Evolutionary conservation across 352 stramenopile genomes (phyloP).

Genomic region (Globisporangium radiosum): DNA sequence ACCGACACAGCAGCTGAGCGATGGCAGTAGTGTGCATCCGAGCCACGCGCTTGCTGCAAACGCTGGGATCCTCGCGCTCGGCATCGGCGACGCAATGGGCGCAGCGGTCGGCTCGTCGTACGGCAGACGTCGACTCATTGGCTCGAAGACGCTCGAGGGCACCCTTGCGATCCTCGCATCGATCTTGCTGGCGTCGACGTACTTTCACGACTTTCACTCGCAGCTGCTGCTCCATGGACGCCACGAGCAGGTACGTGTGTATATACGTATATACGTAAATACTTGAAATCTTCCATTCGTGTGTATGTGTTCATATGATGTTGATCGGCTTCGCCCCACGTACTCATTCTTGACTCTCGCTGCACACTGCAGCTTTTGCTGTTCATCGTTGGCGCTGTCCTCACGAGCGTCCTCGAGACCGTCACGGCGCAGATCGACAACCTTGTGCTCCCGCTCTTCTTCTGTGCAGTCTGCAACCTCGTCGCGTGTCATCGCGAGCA

Average conservation of each 20-base stretch:
- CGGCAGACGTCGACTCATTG: constrained; percentile 44
- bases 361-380: constrained; percentile 17
- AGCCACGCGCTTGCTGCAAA: constrained; percentile 33
- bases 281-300: background rate
- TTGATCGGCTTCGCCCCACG: background rate
- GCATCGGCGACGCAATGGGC: constrained; percentile 74
- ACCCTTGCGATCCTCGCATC: constrained; percentile 53
- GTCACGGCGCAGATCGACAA: constrained; percentile 81
- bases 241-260: constrained; percentile 26
- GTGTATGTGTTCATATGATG: background rate
- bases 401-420: constrained; percentile 64
- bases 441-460: constrained; percentile 69
- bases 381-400: constrained; percentile 22
- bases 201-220: constrained; percentile 36
- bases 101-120: constrained; percentile 49
- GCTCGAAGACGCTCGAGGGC: constrained; percentile 63
- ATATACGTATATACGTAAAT: background rate
- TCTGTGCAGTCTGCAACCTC: constrained; percentile 49
- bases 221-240: constrained; percentile 14
- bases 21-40: too few relatives aligned
- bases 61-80: constrained; percentile 61
- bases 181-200: constrained; percentile 41
- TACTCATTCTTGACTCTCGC: background rate
- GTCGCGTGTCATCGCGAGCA: constrained; percentile 25
- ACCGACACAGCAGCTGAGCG: background rate